Conservation (phyloP, 495 filamentous ascomycete species). For the Xylaria acuta region DNA sequence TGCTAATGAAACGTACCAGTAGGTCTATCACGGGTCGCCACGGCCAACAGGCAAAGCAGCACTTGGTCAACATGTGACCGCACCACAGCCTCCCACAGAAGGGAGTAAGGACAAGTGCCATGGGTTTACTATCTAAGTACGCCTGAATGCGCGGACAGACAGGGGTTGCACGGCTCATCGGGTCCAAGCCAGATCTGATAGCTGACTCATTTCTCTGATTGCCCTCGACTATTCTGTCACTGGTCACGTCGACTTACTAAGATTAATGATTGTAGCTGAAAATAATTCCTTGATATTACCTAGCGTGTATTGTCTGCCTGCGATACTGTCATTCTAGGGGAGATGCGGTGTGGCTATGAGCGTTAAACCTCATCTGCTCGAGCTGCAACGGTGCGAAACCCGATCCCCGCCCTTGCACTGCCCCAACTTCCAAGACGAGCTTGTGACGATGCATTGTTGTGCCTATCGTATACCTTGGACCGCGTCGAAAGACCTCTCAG, state of each 20-base stretch:
- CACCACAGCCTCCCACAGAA: not conserved
- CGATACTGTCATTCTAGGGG: slow-evolving; percentile 29
- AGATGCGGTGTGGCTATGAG: slow-evolving; percentile 23
- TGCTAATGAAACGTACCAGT: not conserved
- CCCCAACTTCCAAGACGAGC: not conserved
- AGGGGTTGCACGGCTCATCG: not conserved
- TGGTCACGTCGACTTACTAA: not conserved
- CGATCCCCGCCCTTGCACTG: not conserved
- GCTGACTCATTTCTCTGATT: not conserved
- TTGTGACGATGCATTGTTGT: not conserved
- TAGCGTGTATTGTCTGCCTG: slow-evolving; percentile 41
- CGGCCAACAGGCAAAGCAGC: not conserved
- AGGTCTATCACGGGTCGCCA: not conserved
- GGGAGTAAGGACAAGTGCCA: not conserved
- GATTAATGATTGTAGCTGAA: slow-evolving; percentile 23
- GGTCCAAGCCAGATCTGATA: not conserved
- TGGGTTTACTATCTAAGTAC: not conserved
- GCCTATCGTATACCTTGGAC: not conserved
- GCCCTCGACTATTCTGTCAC: not conserved
- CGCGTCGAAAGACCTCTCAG: not conserved
- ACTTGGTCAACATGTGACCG: not conserved
- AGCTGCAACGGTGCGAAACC: not conserved
- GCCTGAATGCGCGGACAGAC: not conserved
- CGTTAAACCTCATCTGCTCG: slow-evolving; percentile 6
- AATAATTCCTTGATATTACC: slow-evolving; percentile 42